Conservation (phyloP, 805 yeast species). For the Starmerella scarabaei region DNA sequence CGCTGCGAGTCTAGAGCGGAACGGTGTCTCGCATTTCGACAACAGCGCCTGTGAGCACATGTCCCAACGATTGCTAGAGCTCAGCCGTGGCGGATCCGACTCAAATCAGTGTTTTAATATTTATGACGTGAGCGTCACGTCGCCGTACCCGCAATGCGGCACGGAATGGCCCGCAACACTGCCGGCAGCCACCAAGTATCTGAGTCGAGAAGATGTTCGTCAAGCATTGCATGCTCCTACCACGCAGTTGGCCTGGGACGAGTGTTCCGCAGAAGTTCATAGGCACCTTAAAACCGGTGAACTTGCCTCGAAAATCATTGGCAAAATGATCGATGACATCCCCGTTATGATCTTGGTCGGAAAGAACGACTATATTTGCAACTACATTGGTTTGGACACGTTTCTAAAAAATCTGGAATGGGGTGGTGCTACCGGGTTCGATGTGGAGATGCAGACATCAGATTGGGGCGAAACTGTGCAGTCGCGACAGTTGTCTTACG, state of each 20-base stretch:
- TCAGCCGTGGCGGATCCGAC: background rate
- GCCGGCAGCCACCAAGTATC: constrained; percentile 37
- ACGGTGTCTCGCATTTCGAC: constrained; percentile 15
- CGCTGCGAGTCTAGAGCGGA: constrained; percentile 15
- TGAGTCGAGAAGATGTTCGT: constrained; percentile 36
- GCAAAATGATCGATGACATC: constrained; percentile 42
- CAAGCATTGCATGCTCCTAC: constrained; percentile 37
- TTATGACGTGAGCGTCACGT: constrained; percentile 64
- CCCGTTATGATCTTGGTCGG: constrained; percentile 74
- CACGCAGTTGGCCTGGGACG: constrained; percentile 43
- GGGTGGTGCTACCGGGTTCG: constrained; percentile 36
- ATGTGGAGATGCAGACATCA: constrained; percentile 2
- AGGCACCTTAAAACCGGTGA: constrained; percentile 36
- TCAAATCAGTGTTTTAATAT: constrained; percentile 54
- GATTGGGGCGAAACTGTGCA: constrained; percentile 7
- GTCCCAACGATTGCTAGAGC: constrained; percentile 15
- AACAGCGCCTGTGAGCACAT: constrained; percentile 31
- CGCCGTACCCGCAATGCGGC: constrained; percentile 77
- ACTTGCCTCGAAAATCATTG: constrained; percentile 57
- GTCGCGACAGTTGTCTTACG: constrained; percentile 65
- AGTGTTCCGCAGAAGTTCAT: constrained; percentile 58
- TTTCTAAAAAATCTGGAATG: constrained; percentile 51
- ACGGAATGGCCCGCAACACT: constrained; percentile 78
- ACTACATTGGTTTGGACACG: constrained; percentile 59
- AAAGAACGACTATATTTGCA: constrained; percentile 79